Percentiles rank a stretch among this genome's conserved stretches.
Conservation (phyloP, 305 asterid species). For the Fraxinus ornus region DNA sequence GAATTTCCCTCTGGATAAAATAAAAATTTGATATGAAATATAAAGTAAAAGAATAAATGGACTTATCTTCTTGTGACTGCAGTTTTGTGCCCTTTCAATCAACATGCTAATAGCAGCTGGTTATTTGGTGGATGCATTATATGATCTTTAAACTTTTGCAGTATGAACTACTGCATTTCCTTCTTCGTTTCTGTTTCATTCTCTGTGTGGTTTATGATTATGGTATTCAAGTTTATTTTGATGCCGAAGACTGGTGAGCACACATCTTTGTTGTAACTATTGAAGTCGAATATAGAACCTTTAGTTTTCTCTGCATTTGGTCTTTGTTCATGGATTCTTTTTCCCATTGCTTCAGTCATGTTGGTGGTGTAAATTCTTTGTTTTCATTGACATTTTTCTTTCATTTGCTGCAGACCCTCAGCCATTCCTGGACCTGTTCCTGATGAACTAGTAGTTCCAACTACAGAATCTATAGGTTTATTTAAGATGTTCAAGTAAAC, state of each 20-base stretch:
- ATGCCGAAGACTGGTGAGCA: not conserved
- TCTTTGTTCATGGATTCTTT: constrained; percentile 5
- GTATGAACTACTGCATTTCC: not conserved
- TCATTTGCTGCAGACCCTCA: constrained; percentile 61
- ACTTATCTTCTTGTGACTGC: constrained; percentile 9
- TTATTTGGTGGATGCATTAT: not conserved
- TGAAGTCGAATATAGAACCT: not conserved
- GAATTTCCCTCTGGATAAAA: not conserved
- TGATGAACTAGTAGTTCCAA: constrained; percentile 78
- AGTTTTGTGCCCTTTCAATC: not conserved
- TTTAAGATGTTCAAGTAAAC: constrained; percentile 11
- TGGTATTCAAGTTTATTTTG: not conserved
- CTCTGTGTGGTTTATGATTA: not conserved
- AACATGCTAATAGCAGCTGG: not conserved
- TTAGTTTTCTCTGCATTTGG: not conserved
- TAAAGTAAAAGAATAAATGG: not conserved
- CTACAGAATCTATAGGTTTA: constrained; percentile 81
- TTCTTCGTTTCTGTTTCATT: not conserved
- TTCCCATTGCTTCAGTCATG: not conserved
- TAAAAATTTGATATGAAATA: not conserved
- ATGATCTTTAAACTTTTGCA: not conserved
- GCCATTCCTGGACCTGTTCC: constrained; percentile 94
- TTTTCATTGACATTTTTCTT: constrained; percentile 16
- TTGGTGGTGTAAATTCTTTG: constrained; percentile 8
- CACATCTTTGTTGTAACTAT: not conserved